Evolutionary conservation across 2,329 filamentous ascomycete genomes (phyloP).

Genomic region (Dactylella cylindrospora): DNA sequence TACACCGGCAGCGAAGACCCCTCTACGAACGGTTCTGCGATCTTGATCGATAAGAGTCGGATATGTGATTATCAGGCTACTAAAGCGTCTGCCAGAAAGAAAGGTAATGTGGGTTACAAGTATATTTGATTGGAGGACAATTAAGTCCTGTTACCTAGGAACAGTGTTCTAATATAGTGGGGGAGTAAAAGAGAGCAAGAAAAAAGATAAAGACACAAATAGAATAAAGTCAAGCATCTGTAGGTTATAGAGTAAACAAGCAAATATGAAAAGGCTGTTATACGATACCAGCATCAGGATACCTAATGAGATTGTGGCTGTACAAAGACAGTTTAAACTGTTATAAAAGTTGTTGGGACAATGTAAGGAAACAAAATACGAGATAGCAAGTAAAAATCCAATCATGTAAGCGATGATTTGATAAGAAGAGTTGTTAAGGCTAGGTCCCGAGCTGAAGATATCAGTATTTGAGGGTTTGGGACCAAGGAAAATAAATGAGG

Average conservation of each 20-base stretch:
- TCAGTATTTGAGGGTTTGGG: constrained; percentile 4
- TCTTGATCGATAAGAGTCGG: constrained; percentile 5
- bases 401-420: no score
- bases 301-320: no score
- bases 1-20: constrained; percentile 28
- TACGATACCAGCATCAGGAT: no score
- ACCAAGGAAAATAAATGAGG: constrained; percentile 3
- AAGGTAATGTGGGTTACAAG: background rate
- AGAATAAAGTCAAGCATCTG: background rate
- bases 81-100: background rate
- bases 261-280: background rate
- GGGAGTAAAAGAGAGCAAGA: background rate
- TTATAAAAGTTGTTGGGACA: no score
- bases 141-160: no score
- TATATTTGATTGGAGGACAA: constrained; percentile 1
- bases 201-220: background rate
- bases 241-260: background rate
- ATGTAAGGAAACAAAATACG: no score
- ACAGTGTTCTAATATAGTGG: background rate
- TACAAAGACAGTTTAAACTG: no score
- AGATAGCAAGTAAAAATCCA: no score
- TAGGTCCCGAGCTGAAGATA: no score
- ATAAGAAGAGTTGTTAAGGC: no score
- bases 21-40: constrained; percentile 12
- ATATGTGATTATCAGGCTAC: background rate